Base-by-base conservation (phyloP, 140 eudicot species). In the Cichorium intybus region DNA sequence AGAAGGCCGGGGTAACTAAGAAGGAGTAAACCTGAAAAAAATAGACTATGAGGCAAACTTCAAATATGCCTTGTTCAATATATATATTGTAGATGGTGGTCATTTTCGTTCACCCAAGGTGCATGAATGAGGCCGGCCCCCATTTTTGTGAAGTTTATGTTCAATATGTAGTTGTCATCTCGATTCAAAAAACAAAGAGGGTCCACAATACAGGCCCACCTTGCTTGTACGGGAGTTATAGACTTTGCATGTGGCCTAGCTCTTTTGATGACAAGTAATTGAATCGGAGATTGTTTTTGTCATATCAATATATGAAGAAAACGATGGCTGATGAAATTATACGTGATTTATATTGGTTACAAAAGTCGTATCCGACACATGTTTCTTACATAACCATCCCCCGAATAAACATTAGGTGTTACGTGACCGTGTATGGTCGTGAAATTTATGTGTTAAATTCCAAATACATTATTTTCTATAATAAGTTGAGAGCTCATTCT, bases 301-400 rank as follows among this genome's bases (percentile, higher is more conserved):
- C 64, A 41, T 18, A 51, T 50, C 8, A n/a, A n/a, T n/a, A n/a
- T n/a, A n/a, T n/a, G n/a, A n/a, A n/a, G n/a, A n/a, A n/a, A n/a
- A n/a, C n/a, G 6, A 28, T 43, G 28, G 31, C 21, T 28, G 24
- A 20, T 43, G 26, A 28, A 45, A 15, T 41, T 17, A 29, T 37
- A 6, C 26, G 1, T 46, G 34, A 68, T 21, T n/a, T 23, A 59
- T 22, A 45, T 4, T 10, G 12, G 24, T 28, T 24, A 39, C 20
- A 63, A 73, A 72, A 55, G 66, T 43, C 26, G 20, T 33, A 45
- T 46, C 21, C n/a, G n/a, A n/a, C n/a, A n/a, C n/a, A n/a, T n/a
- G n/a, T n/a, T n/a, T n/a, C n/a, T n/a, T n/a, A n/a, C n/a, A n/a
- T n/a, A n/a, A n/a, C n/a, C n/a, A n/a, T n/a, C n/a, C n/a, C n/a